Base-by-base conservation (phyloP, 1,139 yeast genomes). In the Chernovozyma sophiae-reginae region DNA sequence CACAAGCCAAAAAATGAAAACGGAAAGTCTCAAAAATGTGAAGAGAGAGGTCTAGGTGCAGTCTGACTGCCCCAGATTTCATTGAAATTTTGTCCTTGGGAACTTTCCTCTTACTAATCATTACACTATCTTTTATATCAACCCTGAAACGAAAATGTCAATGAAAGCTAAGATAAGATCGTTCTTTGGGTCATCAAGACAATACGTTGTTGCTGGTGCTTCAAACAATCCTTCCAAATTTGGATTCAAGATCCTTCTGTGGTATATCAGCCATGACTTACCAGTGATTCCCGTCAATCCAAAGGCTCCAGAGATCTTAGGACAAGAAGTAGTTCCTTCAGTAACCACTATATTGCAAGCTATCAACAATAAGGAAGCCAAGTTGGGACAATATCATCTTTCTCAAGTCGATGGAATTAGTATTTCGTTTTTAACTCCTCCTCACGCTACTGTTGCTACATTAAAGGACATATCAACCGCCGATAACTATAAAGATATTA, bases 141-240 rank as follows among this genome's bases (percentile, higher is more conserved):
- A n/a, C n/a, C n/a, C n/a, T n/a, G n/a, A n/a, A n/a, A 23, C 7
- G 10, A 12, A 28, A 14, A 66, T 66, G 72, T 64, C 73, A 3
- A 66, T 65, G 69, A 67, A 60, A 50, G 33, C 56, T 2, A 62
- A 51, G 39, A 69, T 71, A 39, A 63, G 52, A 40, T 39, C 58
- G n/a, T 81, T 81, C 52, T 81, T 81, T 55, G 67, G 72, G 27
- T 52, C 73, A 8, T 47, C 64, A 19, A 67, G 86, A 44, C 66
- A 62, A 39, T 86, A 80, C 47, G 79, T 77, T 2, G 92, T 86
- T 1, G 73, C 81, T 0, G 95, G 95, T 0, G 95, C 95, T 0
- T 78, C 89, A 4, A 59, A 72, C 16, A 77, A 81, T 51, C 72
- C 82, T 0, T 45, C 63, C 11, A 86, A 86, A 53, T 85, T 78